Conservation (phyloP, 164 flowering plant species). For the Chimonanthus praecox region DNA sequence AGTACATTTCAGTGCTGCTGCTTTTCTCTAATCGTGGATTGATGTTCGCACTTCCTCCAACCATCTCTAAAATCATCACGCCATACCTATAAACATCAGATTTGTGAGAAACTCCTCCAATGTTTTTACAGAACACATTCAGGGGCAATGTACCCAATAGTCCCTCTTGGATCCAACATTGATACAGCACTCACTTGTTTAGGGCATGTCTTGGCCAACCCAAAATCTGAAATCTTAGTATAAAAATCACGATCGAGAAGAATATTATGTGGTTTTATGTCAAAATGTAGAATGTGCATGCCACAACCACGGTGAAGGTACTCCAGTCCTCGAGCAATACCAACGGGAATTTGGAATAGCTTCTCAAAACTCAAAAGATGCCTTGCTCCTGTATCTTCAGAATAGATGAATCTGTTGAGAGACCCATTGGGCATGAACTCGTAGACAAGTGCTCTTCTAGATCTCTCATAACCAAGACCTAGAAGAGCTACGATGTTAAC, state of each 20-base stretch:
- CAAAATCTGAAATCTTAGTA: constrained; percentile 9
- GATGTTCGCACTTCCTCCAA: constrained; percentile 2
- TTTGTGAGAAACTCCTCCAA: constrained; percentile 1
- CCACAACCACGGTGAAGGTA: constrained; percentile 8
- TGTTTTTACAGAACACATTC: constrained; percentile 3
- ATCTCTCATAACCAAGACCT: constrained; percentile 3
- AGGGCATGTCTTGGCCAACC: constrained; percentile 2
- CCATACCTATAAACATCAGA: constrained; percentile 12
- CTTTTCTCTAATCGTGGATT: not conserved
- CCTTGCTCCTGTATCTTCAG: not conserved
- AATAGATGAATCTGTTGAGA: constrained; percentile 6
- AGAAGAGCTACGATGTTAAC: constrained; percentile 5
- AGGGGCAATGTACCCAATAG: constrained; percentile 11
- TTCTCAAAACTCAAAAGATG: not conserved
- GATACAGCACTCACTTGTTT: constrained; percentile 1
- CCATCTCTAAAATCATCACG: constrained; percentile 4
- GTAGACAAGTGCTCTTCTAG: constrained; percentile 8
- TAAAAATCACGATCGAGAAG: constrained; percentile 3
- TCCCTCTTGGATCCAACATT: constrained; percentile 2
- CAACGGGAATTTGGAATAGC: constrained; percentile 2
- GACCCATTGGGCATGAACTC: constrained; percentile 13
- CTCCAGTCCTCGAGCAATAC: constrained; percentile 4
- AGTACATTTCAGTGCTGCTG: constrained; percentile 1
- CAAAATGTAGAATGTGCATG: constrained; percentile 6
- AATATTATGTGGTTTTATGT: constrained; percentile 13